Base-by-base conservation (phyloP, 2,329 filamentous ascomycete genomes). In the Fusarium sp. region DNA sequence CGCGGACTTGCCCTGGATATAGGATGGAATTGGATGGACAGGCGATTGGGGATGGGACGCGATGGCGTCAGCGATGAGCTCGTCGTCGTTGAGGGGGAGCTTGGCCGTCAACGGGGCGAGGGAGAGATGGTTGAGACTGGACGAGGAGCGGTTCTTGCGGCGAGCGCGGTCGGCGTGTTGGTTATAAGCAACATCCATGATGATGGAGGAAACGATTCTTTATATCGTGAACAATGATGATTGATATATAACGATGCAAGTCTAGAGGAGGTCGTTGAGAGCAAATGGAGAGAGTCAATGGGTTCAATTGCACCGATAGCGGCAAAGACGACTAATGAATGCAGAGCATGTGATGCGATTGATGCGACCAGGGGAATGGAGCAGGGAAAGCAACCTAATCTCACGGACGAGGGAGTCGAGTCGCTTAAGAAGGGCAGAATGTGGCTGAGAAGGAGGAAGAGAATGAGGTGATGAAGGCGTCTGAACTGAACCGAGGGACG, bases 31-130 rank as follows among this genome's bases (percentile, higher is more conserved):
- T 56, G 68, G 71, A 41, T 71, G 77, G 14, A 81, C 72, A 37
- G 83, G 78, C 37, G 84, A 79, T 39, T 75, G 77, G 45, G 62
- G 64, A 62, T 77, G 58, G 1, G 71, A 65, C 41, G 65, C 65
- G 52, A 76, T 65, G 52, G 65, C 74, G 63, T 87, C 84, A 72
- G 80, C 79, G 35, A 87, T 78, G 74, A 87, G 84, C 60, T 89
- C 87, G 66, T 84, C 82, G 77, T 91, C 89, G 70, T 86, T 83
- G 67, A 92, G 83, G 48, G 91, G 90, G 10, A 92, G 85, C 79
- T 88, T 89, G 61, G 88, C 86, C 27, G 91, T 92, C 64, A 93
- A 83, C 32, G 91, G 91, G n/a, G 89, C 91, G 68, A 92, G 89
- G 16, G 88, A 87, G 68, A 92, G 86, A 76, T 91, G 88, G 77